phyloP scores from a whole-genome alignment of 139 green algal genomes.

The Eudorina sp. region DNA sequence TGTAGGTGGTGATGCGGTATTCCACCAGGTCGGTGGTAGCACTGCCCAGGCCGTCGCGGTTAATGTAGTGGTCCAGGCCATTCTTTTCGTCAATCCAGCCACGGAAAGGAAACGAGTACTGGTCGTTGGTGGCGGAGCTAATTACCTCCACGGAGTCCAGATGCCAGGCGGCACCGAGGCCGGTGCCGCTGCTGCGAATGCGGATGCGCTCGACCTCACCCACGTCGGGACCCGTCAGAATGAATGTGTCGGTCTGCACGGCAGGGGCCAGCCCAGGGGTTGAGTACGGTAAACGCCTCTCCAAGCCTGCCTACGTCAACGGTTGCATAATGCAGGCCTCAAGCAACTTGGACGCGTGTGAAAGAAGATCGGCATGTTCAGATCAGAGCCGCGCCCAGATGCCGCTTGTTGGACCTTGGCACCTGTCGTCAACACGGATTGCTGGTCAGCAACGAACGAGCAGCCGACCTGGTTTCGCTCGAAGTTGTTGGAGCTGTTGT shows the following conservation, averaged over 20 bases:
- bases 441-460: too few relatives aligned
- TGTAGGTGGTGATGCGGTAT: constrained; percentile 59
- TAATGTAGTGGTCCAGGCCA: constrained; percentile 62
- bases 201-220: constrained; percentile 60
- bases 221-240: constrained; percentile 51
- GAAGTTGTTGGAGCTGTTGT: constrained; percentile 54
- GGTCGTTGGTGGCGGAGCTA: constrained; percentile 50
- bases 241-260: constrained; percentile 52
- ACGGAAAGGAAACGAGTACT: constrained; percentile 55
- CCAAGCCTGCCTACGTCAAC: too few relatives aligned
- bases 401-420: too few relatives aligned
- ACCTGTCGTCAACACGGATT: too few relatives aligned
- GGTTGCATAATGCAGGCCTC: too few relatives aligned
- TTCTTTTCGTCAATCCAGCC: constrained; percentile 63
- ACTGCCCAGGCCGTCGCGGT: constrained; percentile 46
- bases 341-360: too few relatives aligned
- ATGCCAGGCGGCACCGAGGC: constrained; percentile 60
- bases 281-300: too few relatives aligned
- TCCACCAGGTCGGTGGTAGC: constrained; percentile 46
- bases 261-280: too few relatives aligned
- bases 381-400: too few relatives aligned
- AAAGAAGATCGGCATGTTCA: too few relatives aligned
- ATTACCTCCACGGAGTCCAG: constrained; percentile 53
- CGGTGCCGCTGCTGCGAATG: constrained; percentile 47
- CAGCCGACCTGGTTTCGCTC: constrained; percentile 34